These are phyloP conservation scores for Euclidium syriacum DNA, from an alignment of 345 rosid genomes.

Conservation along the genomic window DNA sequence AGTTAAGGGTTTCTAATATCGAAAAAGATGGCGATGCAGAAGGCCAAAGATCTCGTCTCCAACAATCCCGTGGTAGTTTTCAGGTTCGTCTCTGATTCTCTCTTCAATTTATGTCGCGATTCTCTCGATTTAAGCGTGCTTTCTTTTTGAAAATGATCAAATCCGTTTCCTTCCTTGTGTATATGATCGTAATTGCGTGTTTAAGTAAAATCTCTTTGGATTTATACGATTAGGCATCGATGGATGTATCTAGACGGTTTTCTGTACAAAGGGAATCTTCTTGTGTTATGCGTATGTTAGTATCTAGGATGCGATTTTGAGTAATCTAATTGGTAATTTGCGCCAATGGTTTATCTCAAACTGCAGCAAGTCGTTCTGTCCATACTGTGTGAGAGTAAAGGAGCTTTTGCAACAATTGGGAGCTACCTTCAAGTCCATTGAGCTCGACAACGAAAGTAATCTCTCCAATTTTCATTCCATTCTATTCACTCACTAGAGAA, in stretches of 20 bases:
- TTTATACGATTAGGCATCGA: neutral
- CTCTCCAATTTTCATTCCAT: neutral
- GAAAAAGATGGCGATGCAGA: constrained; percentile 45
- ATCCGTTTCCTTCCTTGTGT: neutral
- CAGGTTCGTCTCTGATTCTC: constrained; percentile 33
- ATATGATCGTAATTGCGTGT: neutral
- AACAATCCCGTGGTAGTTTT: constrained; percentile 64
- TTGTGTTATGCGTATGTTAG: neutral
- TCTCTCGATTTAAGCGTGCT: neutral
- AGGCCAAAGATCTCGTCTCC: constrained; percentile 57
- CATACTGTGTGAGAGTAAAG: constrained; percentile 60
- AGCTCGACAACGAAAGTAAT: constrained; percentile 63
- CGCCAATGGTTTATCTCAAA: neutral
- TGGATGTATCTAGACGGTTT: constrained; percentile 19
- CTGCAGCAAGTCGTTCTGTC: constrained; percentile 67
- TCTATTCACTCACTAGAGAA: neutral
- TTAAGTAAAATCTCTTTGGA: neutral
- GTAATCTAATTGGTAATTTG: neutral
- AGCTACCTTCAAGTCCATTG: constrained; percentile 46
- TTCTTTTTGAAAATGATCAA: neutral
- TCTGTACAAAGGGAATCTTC: neutral
- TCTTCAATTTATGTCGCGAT: neutral
- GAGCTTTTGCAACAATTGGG: constrained; percentile 52
- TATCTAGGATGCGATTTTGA: neutral
- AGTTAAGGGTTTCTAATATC: constrained; percentile 4